These are phyloP conservation scores for Oxyria digyna DNA, from an alignment of 148 eudicot species.

Conservation along the genomic window DNA sequence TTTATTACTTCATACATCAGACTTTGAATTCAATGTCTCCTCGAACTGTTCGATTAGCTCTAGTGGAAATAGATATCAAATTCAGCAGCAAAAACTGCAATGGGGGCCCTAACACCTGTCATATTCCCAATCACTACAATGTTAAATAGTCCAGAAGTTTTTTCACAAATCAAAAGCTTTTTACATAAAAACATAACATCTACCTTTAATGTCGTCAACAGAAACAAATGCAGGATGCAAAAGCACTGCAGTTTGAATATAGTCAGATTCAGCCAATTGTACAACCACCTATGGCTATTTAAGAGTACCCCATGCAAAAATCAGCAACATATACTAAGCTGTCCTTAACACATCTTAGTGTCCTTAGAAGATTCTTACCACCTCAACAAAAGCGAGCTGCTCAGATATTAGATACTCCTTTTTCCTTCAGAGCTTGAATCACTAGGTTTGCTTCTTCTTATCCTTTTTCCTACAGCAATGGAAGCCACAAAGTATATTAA, in stretches of 20 bases:
- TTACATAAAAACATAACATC: not conserved
- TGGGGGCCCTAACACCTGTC: constrained; percentile 30
- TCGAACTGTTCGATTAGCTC: constrained; percentile 27
- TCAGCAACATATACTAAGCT: not conserved
- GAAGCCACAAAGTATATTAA: not conserved
- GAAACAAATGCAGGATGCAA: constrained; percentile 1
- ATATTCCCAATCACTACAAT: no score
- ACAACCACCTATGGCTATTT: no score
- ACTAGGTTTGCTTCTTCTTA: constrained; percentile 46
- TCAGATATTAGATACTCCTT: constrained; percentile 49
- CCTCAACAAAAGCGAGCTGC: constrained; percentile 86
- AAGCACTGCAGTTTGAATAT: no score
- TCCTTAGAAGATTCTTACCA: constrained; percentile 13
- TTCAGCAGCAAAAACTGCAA: constrained; percentile 61
- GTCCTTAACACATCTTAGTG: not conserved
- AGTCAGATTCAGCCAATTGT: no score
- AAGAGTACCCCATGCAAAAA: no score
- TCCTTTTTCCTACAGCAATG: constrained; percentile 31
- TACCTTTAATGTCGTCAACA: constrained; percentile 50
- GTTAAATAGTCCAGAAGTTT: no score
- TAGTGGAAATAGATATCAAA: constrained; percentile 46
- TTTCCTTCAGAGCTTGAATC: constrained; percentile 41
- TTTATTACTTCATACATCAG: no score
- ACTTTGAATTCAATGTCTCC: no score
- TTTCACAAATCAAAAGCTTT: constrained; percentile 23